Conservation (phyloP, 768 basidiomycete species). For the Cyclocybe cylindracea region DNA sequence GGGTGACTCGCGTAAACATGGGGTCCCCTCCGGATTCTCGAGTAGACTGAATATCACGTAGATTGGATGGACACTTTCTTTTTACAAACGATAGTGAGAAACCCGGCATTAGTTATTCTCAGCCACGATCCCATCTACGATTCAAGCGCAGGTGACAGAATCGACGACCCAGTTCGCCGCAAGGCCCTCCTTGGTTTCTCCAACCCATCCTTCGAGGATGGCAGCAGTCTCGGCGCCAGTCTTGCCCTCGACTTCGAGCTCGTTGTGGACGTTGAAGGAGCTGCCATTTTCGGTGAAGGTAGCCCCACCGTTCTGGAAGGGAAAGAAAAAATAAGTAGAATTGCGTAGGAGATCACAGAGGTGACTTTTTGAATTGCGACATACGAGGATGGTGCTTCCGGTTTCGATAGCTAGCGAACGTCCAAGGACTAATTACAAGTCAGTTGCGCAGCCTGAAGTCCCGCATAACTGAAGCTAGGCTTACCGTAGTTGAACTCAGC, state of each 20-base stretch:
- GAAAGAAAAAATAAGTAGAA: no score
- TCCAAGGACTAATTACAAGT: background rate
- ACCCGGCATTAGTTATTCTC: no score
- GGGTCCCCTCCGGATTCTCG: no score
- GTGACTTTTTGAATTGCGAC: background rate
- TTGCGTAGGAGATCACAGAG: background rate
- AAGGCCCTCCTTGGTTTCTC: background rate
- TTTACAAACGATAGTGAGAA: no score
- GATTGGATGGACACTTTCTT: no score
- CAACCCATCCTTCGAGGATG: constrained; percentile 1
- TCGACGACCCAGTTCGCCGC: constrained; percentile 4
- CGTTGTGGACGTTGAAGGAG: constrained; percentile 3
- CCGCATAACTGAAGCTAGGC: background rate
- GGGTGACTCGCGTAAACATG: no score
- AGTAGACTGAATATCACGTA: no score
- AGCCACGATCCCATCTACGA: no score
- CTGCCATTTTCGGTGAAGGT: background rate
- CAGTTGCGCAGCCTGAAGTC: background rate
- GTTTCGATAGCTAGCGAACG: background rate
- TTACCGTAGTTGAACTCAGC: constrained; percentile 7
- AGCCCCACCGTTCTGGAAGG: background rate
- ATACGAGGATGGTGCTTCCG: background rate
- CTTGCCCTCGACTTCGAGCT: background rate
- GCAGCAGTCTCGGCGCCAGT: constrained; percentile 1
- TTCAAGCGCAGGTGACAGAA: constrained; percentile 1